A percentile compares a stretch with the other conserved stretches of the same genome.
Conservation (phyloP, 192 early-diverging fungal genomes). For the Entomortierella parvispora region DNA sequence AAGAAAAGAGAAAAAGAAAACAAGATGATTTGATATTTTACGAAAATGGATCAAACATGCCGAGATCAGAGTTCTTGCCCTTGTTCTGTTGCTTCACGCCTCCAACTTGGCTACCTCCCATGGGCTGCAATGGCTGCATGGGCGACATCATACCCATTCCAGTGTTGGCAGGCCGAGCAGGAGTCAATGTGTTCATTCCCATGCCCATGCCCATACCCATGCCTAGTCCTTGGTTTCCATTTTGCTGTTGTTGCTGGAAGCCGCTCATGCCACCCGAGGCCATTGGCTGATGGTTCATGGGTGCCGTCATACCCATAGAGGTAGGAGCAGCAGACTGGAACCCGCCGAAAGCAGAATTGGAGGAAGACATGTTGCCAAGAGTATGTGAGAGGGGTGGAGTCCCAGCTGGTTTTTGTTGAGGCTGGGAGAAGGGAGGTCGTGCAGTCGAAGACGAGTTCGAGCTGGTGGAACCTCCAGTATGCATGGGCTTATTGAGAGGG, state of each 20-base stretch:
- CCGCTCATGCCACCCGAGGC: slow-evolving; percentile 29
- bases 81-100: slow-evolving; percentile 18
- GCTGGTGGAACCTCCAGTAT: slow-evolving; percentile 6
- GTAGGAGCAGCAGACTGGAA: slow-evolving; percentile 33
- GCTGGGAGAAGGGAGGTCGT: slow-evolving; percentile 42
- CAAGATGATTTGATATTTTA: slow-evolving; percentile 1
- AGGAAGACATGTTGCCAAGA: slow-evolving; percentile 42
- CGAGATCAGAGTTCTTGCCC: slow-evolving; percentile 48
- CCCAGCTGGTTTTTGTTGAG: slow-evolving; percentile 48
- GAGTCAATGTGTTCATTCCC: not conserved
- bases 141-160: slow-evolving; percentile 31
- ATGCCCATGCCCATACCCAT: slow-evolving; percentile 27
- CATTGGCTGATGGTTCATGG: slow-evolving; percentile 19
- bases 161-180: not conserved
- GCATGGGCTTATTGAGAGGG: slow-evolving; percentile 30
- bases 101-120: slow-evolving; percentile 14
- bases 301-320: not conserved
- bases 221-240: slow-evolving; percentile 4
- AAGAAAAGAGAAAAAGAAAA: too few species aligned
- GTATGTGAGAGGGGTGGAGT: slow-evolving; percentile 43
- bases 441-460: slow-evolving; percentile 10
- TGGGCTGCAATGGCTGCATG: slow-evolving; percentile 29
- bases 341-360: slow-evolving; percentile 41
- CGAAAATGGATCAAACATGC: slow-evolving; percentile 53
- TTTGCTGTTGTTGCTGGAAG: slow-evolving; percentile 24